Conservation (phyloP, 805 yeast species). For the Kodamaea fukazawae region DNA sequence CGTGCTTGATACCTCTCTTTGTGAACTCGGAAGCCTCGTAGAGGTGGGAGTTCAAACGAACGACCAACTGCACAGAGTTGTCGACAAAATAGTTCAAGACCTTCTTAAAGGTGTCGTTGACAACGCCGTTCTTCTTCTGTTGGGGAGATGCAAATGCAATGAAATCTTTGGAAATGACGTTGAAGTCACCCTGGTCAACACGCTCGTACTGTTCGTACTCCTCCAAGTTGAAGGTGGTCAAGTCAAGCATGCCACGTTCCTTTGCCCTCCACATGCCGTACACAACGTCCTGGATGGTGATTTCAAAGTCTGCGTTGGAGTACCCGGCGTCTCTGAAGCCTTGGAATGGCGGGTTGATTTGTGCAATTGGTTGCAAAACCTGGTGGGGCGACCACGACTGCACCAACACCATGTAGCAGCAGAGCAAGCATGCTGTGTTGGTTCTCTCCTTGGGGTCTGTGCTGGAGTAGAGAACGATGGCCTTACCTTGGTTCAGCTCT, state of each 20-base stretch:
- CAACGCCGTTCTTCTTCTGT: conserved; percentile 46
- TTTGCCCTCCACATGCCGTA: conserved; percentile 98
- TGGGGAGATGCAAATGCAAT: conserved; percentile 98
- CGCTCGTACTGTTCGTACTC: conserved; percentile 93
- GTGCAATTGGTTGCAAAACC: conserved; percentile 90
- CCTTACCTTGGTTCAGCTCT: conserved; percentile 76
- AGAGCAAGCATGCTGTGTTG: conserved; percentile 90
- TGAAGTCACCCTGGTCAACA: conserved; percentile 96
- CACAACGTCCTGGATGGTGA: conserved; percentile 90
- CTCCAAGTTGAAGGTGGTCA: conserved; percentile 83
- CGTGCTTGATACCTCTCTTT: conserved; percentile 77
- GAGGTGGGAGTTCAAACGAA: conserved; percentile 86
- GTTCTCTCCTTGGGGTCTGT: conserved; percentile 79
- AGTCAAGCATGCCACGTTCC: conserved; percentile 82
- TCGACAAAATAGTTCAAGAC: conserved; percentile 75
- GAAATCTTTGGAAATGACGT: conserved; percentile 86
- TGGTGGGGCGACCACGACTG: conserved; percentile 99
- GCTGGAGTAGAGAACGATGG: conserved; percentile 86
- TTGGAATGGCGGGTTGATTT: conserved; percentile 89
- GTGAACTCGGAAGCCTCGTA: conserved; percentile 85
- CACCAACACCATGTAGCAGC: conserved; percentile 91
- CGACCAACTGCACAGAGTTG: conserved; percentile 81
- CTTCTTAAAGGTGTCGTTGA: conserved; percentile 75
- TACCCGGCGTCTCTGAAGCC: conserved; percentile 97
- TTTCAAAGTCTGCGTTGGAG: conserved; percentile 89